Percentiles rank a stretch among this genome's conserved stretches.
Conservation (phyloP, 2,329 filamentous ascomycete genomes). For the Cadophora malorum region DNA sequence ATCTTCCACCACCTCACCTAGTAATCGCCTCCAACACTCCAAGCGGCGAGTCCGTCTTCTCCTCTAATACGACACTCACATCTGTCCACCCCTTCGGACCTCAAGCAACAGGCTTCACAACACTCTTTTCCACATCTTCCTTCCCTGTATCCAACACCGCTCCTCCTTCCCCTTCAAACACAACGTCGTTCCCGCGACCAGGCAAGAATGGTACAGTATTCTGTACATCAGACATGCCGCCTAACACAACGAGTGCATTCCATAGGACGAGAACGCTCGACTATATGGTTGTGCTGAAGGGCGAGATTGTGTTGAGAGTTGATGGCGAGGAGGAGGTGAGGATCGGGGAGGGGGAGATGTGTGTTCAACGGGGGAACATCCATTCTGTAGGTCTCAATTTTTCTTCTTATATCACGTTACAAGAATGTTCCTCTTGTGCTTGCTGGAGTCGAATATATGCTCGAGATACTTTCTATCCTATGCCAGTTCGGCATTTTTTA, state of each 20-base stretch:
- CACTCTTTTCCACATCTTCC: conserved; percentile 42
- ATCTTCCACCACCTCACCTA: conserved; percentile 37
- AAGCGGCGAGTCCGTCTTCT: conserved; percentile 45
- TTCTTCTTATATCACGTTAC: too few relatives aligned
- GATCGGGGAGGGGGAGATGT: conserved; percentile 47
- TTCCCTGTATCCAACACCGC: conserved; percentile 44
- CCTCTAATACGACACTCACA: conserved; percentile 37
- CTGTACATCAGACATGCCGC: conserved; percentile 33
- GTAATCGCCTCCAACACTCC: conserved; percentile 42
- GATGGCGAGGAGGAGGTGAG: conserved; percentile 50
- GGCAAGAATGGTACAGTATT: conserved; percentile 46
- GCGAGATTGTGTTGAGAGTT: conserved; percentile 48
- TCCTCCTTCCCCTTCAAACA: not conserved
- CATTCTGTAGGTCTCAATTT: conserved; percentile 42
- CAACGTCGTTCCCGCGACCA: conserved; percentile 45
- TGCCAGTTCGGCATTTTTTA: too few relatives aligned
- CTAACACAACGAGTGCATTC: conserved; percentile 43
- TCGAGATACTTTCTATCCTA: too few relatives aligned
- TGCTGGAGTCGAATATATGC: too few relatives aligned
- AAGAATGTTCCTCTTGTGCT: too few relatives aligned
- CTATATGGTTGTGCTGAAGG: conserved; percentile 48
- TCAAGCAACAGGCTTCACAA: conserved; percentile 41
- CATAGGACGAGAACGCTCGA: conserved; percentile 51
- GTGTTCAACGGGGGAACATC: conserved; percentile 51
- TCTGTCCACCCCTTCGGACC: conserved; percentile 44